Conservation (phyloP, 192 early-diverging fungal genomes). For the Coemansia furcata region DNA sequence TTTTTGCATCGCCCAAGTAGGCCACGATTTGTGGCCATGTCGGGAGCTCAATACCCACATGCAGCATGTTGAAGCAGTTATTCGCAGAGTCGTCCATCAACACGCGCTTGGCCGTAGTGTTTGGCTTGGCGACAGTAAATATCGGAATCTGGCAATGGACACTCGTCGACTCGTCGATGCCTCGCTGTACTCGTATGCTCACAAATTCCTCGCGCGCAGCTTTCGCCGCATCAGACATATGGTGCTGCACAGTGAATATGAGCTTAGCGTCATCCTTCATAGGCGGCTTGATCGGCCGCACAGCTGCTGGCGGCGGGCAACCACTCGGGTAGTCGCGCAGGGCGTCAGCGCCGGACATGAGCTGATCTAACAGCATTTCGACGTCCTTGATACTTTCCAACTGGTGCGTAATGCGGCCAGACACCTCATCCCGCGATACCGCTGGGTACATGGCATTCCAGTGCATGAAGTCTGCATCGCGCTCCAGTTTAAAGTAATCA, state of each 20-base stretch:
- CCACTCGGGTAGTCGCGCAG: constrained; percentile 21
- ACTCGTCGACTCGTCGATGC: constrained; percentile 13
- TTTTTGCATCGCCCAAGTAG: neutral
- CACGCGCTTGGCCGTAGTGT: neutral
- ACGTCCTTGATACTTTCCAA: neutral
- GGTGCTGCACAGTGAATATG: constrained; percentile 7
- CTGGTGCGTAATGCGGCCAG: neutral
- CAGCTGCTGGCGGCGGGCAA: constrained; percentile 17
- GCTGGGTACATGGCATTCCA: constrained; percentile 1
- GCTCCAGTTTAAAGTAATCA: neutral
- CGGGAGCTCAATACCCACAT: neutral
- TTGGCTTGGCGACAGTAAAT: constrained; percentile 15
- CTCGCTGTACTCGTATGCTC: neutral
- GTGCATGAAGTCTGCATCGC: neutral
- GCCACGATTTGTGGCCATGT: neutral
- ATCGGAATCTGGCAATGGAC: constrained; percentile 13
- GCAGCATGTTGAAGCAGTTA: neutral
- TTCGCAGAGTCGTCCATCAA: neutral
- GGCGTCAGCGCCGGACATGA: neutral
- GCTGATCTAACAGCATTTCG: neutral
- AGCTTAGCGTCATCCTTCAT: neutral
- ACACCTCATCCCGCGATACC: neutral
- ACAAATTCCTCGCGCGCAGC: neutral
- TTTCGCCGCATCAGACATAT: constrained; percentile 1
- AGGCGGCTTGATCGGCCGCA: constrained; percentile 13